Base-by-base conservation (phyloP, 208 protist species). In the Crithidia expoeki region DNA sequence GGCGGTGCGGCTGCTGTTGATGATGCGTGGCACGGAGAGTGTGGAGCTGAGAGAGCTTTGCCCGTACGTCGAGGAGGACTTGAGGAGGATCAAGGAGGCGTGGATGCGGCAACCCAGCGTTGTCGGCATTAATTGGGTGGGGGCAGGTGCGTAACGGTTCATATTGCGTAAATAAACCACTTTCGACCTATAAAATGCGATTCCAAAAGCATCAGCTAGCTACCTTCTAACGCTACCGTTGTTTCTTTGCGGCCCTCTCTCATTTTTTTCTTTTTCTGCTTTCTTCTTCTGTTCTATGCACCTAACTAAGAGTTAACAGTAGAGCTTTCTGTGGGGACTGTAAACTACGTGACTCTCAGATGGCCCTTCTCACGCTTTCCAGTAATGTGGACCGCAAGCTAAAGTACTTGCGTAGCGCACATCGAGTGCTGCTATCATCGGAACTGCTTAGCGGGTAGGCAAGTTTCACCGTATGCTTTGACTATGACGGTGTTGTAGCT, bases 1-100 rank as follows among this genome's bases (percentile, higher is more conserved):
- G 38, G 57, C 57, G 38, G 38, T 62, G 17, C 36, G 38, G 21
- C 57, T 62, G 36, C 25, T 50, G 21, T 17, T 62, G 38, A 2
- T 1, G 14, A 62, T 62, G 57, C 57, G 57, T 12, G 33, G 6
- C 11, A 62, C 4, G 0, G 57, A 62, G 0, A 16, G 38, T 4
- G 38, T 62, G 0, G 38, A 50, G 11, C 28, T 50, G 1, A 2
- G 34, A 3, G 10, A 17, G 1, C n/a, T 62, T 1, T 34, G 23
- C 33, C 57, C 38, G 19, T 49, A 62, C 38, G 57, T 23, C 2
- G 36, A 38, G 38, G 38, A 33, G 7, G 57, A 62, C 23, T 16
- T 62, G 36, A 1, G 10, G 23, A 25, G 12, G 33, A 62, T 62
- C 5, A 4, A 50, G 25, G 21, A 1, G 9, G 38, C 57, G 38